phyloP scores from a whole-genome alignment of 257 asterid genomes.

The Solanum pimpinellifolium region DNA sequence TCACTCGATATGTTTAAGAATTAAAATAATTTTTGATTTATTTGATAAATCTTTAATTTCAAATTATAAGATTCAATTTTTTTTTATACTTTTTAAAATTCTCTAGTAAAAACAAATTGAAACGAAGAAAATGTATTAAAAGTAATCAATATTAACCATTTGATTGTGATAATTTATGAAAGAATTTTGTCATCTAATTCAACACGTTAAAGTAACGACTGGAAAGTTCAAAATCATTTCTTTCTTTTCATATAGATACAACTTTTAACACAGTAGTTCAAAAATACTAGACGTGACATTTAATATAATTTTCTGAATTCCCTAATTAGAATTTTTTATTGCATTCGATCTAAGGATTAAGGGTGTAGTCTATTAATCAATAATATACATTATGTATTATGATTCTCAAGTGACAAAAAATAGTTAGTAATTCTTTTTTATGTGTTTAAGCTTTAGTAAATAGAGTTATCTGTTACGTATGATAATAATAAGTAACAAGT shows the following conservation, averaged over 20 bases:
- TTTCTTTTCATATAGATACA: background rate
- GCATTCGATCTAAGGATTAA: accelerated
- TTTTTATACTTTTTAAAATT: too few species aligned
- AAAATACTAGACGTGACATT: background rate
- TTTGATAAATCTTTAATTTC: too few species aligned
- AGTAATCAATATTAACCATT: background rate
- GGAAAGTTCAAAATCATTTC: background rate
- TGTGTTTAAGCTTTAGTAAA: accelerated
- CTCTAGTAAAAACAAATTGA: background rate
- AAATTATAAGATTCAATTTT: too few species aligned
- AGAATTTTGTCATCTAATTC: background rate
- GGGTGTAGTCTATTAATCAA: background rate
- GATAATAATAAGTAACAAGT: too few species aligned
- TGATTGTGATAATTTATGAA: background rate
- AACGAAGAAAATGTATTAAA: background rate
- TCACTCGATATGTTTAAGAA: too few species aligned
- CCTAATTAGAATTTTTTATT: background rate
- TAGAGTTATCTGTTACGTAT: accelerated
- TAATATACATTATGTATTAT: background rate
- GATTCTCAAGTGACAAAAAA: background rate
- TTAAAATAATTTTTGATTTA: too few species aligned
- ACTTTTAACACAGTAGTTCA: background rate
- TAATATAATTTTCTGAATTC: background rate
- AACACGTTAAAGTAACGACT: background rate
- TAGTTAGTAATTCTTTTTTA: accelerated